Base-by-base conservation (phyloP, 495 filamentous ascomycete species). In the Trichoderma gamsii region DNA sequence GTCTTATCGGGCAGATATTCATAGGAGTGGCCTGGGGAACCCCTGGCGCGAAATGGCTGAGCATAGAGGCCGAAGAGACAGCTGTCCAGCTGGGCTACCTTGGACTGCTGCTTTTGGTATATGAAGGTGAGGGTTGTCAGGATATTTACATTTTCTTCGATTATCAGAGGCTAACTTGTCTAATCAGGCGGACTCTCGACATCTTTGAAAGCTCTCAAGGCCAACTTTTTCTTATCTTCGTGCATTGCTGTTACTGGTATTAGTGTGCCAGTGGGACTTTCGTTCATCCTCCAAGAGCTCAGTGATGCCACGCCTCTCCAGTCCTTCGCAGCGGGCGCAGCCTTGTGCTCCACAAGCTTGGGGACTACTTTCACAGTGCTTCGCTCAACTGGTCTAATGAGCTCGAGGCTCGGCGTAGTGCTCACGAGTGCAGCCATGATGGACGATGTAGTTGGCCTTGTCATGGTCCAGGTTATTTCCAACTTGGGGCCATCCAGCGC, bases 341-440 rank as follows among this genome's bases (percentile, higher is more conserved):
- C 92, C 2, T 79, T 95, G 8, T 91, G 87, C 71, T 87, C 88
- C 3, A 95, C 91, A 2, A 89, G 86, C 70, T 77, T 95, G 0
- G 91, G 92, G 6, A 94, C 90, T 0, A 95, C 89, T 0, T 94
- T 93, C 67, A 85, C 89, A 3, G 85, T 95, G 38, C 80, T 96
- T 0, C 78, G 79, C 15, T 84, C 81, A 0, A 81, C 79, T 9
- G 78, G 78, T 23, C 77, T 89, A 15, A 79, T 80, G 25, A 74
- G 79, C 4, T 91, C 88, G 2, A 82, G 89, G 4, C 76, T 93
- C 2, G 92, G 91, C 0, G 83, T 84, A 0, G 87, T 95, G 0
- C 83, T 92, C 0, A 82, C 83, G 12, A 87, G 85, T 67, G 90
- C 89, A 4, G 92, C 90, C 23, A 89, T 95, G 83, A 82, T 96